Conservation (phyloP, 2,329 filamentous ascomycete genomes). For the Grosmannia penicillata region DNA sequence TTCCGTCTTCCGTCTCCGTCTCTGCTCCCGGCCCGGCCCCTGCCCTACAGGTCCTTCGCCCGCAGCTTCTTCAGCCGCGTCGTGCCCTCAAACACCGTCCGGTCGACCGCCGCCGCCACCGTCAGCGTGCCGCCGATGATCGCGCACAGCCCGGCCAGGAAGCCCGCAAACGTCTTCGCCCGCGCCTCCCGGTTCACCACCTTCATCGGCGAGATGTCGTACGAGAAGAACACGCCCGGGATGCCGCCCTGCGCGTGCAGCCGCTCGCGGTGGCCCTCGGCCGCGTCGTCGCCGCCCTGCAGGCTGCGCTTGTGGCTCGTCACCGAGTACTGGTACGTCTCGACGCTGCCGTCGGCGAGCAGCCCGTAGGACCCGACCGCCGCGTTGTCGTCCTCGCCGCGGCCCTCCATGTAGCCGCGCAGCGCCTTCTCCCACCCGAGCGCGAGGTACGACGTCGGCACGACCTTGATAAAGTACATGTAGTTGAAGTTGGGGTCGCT, state of each 20-base stretch:
- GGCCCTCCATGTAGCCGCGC: slow-evolving; percentile 16
- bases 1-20: no score
- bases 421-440: slow-evolving; percentile 67
- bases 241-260: slow-evolving; percentile 84
- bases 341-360: slow-evolving; percentile 61
- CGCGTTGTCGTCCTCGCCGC: slow-evolving; percentile 29
- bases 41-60: slow-evolving; percentile 39
- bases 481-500: slow-evolving; percentile 80
- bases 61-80: slow-evolving; percentile 77
- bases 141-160: slow-evolving; percentile 86
- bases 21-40: no score
- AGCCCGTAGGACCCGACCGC: slow-evolving; percentile 57
- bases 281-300: slow-evolving; percentile 65
- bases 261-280: slow-evolving; percentile 83
- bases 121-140: slow-evolving; percentile 91
- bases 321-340: slow-evolving; percentile 97
- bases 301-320: slow-evolving; percentile 91
- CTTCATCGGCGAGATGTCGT: slow-evolving; percentile 99
- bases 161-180: slow-evolving; percentile 78
- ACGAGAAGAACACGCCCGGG: slow-evolving; percentile 96
- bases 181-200: slow-evolving; percentile 92
- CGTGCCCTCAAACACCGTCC: slow-evolving; percentile 79
- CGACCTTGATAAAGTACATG: slow-evolving; percentile 99
- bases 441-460: slow-evolving; percentile 86
- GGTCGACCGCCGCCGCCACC: slow-evolving; percentile 84